A percentile compares a stretch with the other conserved stretches of the same genome.
These are phyloP conservation scores for Crithidia mellificae DNA, from an alignment of 208 protist genomes.

Conservation along the genomic window DNA sequence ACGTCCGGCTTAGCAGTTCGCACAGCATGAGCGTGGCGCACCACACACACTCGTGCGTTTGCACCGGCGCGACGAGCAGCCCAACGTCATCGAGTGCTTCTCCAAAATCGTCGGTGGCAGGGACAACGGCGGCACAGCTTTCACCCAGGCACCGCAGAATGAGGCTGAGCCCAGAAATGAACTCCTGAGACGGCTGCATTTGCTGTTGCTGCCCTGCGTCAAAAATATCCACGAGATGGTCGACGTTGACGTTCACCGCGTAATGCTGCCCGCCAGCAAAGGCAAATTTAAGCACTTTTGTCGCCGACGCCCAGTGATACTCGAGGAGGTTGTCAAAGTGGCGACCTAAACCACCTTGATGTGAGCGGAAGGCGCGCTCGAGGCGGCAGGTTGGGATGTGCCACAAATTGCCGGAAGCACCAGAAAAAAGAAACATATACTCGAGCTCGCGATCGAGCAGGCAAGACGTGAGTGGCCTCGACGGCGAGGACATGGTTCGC, in stretches of 20 bases:
- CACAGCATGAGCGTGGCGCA: slow-evolving; percentile 27
- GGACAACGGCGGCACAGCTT: slow-evolving; percentile 9
- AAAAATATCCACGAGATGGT: slow-evolving; percentile 24
- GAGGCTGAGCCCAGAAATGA: slow-evolving; percentile 18
- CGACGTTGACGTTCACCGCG: slow-evolving; percentile 33
- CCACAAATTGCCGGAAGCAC: slow-evolving; percentile 66
- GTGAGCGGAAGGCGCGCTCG: slow-evolving; percentile 51
- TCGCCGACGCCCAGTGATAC: slow-evolving; percentile 34
- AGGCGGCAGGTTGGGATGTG: slow-evolving; percentile 78
- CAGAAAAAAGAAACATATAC: slow-evolving; percentile 63
- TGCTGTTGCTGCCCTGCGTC: slow-evolving; percentile 8
- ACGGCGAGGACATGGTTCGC: slow-evolving; percentile 58
- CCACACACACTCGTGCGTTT: slow-evolving; percentile 28
- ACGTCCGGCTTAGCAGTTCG: slow-evolving; percentile 20
- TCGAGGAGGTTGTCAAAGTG: slow-evolving; percentile 33
- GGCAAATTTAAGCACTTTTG: slow-evolving; percentile 19
- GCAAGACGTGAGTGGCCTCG: slow-evolving; percentile 59
- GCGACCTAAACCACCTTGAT: slow-evolving; percentile 1
- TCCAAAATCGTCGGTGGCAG: slow-evolving; percentile 17
- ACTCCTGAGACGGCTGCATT: slow-evolving; percentile 15
- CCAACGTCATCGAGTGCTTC: slow-evolving; percentile 26
- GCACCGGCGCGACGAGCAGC: slow-evolving; percentile 16
- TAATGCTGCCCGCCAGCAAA: slow-evolving; percentile 37
- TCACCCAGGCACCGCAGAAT: slow-evolving; percentile 28
- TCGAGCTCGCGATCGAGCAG: slow-evolving; percentile 53